Base-by-base conservation (phyloP, 495 filamentous ascomycete species). In the Aspergillus ellipticus region DNA sequence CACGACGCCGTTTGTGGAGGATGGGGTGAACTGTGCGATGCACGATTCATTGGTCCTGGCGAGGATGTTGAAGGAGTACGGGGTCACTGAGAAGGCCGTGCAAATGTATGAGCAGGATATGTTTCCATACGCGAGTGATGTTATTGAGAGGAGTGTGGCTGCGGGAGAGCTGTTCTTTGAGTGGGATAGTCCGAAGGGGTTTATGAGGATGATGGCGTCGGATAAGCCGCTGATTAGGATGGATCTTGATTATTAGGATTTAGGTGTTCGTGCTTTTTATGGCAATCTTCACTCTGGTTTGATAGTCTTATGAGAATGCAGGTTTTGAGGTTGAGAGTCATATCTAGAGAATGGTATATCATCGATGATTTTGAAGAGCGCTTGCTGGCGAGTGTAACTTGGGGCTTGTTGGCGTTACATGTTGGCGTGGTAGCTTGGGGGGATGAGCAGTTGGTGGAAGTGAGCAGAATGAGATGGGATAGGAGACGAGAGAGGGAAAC, bases 1-100 rank as follows among this genome's bases (percentile, higher is more conserved):
- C 1, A 82, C 80, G 78, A 80, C 79, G 0, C 82, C 80, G 2
- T 82, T 82, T 54, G 77, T 74, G 0, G 82, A 81, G 19, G 78
- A 76, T 5, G 82, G 82, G 2, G 79, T 83, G 6, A 82, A 85
- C 48, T 33, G 31, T 7, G 31, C 31, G 31, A 33, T 33, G 31
- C 31, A 13, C 3, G 13, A 9, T 33, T 8, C 31, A 13, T 7
- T 8, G 31, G 7, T 33, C 6, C 31, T 33, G 2, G 31, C 31
- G 31, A 2, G 13, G 1, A 33, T 10, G 31, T 10, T 33, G 2
- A 9, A 9, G 31, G 31, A 33, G 31, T 33, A 10, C 9, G 31
- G 31, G 2, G 13, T 33, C 13, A 33, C 31, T 8, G 9, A 33
- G 6, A 13, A 33, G 31, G 31, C 31, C 9, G 31, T 33, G 31